Base-by-base conservation (phyloP, 148 eudicot genomes). In the Talinum fruticosum region DNA sequence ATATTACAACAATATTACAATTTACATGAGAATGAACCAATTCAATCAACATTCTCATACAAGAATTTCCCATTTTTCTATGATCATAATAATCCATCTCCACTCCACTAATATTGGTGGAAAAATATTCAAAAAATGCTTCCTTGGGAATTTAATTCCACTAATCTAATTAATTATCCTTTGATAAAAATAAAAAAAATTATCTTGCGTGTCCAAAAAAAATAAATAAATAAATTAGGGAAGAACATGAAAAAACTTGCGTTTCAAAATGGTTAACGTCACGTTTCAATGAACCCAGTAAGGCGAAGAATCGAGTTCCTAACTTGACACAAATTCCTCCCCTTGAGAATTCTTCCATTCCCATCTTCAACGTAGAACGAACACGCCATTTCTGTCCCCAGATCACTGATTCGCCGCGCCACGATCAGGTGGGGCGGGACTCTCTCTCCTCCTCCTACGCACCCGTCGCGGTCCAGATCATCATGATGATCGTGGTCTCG, bases 241-340 rank as follows among this genome's bases (percentile, higher is more conserved):
- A 41, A 41, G 47, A 41, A 41, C n/a, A 41, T 41, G 5, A 41
- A 41, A 41, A 10, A 41, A 41, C 13, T 41, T 41, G 47, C 47
- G 47, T 41, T 41, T 41, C 8, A 41, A 41, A 41, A 41, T 41
- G 47, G 47, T n/a, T n/a, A n/a, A n/a, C n/a, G 67, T 84, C 73
- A 87, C 71, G 84, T 80, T 81, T 87, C 89, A 24, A 78, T 51
- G 21, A 85, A 87, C 10, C 89, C 89, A 47, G 89, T 87, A 71
- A 87, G 71, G 15, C 87, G 71, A 6, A 87, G 84, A 79, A 87
- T 85, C 1, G 84, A 85, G 76, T 87, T 82, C 64, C 89, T 78
- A 67, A 85, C 83, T 81, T 85, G 69, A 81, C 85, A 83, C 80
- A 87, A 79, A 76, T 87, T 82, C 29, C 81, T 81, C 33, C 89